phyloP scores from a whole-genome alignment of 2,329 filamentous ascomycete species.

The Esteya vermicola region DNA sequence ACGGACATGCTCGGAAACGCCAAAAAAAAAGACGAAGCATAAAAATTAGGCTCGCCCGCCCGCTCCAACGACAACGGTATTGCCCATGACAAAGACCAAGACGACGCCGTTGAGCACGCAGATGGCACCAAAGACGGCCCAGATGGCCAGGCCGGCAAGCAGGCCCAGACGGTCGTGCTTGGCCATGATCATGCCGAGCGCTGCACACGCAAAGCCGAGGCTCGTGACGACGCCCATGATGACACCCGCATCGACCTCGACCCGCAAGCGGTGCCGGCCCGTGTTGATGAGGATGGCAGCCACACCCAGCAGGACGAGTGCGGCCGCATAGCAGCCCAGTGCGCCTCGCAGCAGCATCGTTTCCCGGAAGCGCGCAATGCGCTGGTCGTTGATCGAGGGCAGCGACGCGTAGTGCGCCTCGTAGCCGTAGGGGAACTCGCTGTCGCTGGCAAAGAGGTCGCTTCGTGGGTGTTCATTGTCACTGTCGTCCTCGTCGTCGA shows the following conservation, averaged over 20 bases:
- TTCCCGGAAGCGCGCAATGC: constrained; percentile 35
- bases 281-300: constrained; percentile 52
- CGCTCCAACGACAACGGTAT: constrained; percentile 11
- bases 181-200: constrained; percentile 42
- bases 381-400: constrained; percentile 36
- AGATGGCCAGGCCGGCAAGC: constrained; percentile 26
- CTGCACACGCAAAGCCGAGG: constrained; percentile 47
- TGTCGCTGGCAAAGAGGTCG: constrained; percentile 20
- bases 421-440: constrained; percentile 36
- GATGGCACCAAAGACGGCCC: constrained; percentile 26
- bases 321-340: constrained; percentile 38
- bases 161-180: constrained; percentile 29
- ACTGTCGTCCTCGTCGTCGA: constrained; percentile 24
- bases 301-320: constrained; percentile 50
- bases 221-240: constrained; percentile 55
- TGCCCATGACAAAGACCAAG: constrained; percentile 34
- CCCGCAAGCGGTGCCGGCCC: constrained; percentile 49
- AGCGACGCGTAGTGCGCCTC: constrained; percentile 37
- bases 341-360: constrained; percentile 39
- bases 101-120: constrained; percentile 36
- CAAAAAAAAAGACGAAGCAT: not conserved
- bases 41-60: not conserved
- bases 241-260: constrained; percentile 63
- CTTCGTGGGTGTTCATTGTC: no score
- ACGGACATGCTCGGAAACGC: no score